A percentile compares a stretch with the other conserved stretches of the same genome.
Conservation (phyloP, 768 basidiomycete species). For the Boletus bicolor region DNA sequence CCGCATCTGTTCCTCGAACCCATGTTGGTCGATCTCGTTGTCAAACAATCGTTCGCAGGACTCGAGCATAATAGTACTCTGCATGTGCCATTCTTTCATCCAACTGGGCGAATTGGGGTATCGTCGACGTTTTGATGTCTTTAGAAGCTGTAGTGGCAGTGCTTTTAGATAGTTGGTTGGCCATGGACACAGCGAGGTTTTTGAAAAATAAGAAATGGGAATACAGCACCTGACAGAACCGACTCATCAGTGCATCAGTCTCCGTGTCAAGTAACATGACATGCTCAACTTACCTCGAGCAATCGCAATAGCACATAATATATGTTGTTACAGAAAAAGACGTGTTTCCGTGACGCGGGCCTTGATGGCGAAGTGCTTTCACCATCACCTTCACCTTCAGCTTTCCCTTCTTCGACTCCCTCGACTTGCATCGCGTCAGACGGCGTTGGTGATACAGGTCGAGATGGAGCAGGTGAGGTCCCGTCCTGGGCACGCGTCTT, state of each 20-base stretch:
- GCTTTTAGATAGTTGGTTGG: conserved; percentile 24
- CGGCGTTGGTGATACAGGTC: no score
- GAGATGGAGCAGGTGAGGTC: conserved; percentile 37
- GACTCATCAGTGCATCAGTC: conserved; percentile 5
- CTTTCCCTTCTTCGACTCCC: no score
- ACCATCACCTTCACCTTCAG: no score
- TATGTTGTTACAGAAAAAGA: conserved; percentile 87
- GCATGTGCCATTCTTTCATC: conserved; percentile 43
- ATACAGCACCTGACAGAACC: conserved; percentile 63
- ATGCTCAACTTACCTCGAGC: conserved; percentile 64
- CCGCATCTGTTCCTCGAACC: conserved; percentile 90
- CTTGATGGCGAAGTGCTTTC: no score
- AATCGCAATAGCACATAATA: conserved; percentile 85
- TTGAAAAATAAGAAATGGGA: conserved; percentile 80
- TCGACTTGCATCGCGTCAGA: no score
- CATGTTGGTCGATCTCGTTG: conserved; percentile 81
- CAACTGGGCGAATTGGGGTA: conserved; percentile 26
- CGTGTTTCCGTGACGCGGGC: conserved; percentile 42
- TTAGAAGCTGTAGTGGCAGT: conserved; percentile 17
- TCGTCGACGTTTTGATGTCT: conserved; percentile 30
- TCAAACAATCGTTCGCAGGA: conserved; percentile 90
- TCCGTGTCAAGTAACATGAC: background rate
- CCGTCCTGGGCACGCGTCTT: conserved; percentile 56
- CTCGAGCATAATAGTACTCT: conserved; percentile 75
- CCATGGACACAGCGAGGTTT: conserved; percentile 51